A percentile compares a stretch with the other conserved stretches of the same genome.
Evolutionary conservation across 1,284 basidiomycete genomes (phyloP).

Genomic region (Termitomyces sp.): DNA sequence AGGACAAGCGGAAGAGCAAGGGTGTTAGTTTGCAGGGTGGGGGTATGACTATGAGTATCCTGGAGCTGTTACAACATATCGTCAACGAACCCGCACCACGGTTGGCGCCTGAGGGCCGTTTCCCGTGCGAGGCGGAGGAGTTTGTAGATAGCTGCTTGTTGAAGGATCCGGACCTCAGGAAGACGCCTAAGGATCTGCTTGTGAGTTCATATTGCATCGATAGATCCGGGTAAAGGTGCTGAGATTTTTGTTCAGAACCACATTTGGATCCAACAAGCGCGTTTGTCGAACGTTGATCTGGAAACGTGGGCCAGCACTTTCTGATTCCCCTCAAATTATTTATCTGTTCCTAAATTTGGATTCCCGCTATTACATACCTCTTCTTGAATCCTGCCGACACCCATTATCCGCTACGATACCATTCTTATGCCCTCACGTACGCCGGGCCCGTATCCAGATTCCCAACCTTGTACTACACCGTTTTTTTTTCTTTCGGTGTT

Average conservation of each 20-base stretch:
- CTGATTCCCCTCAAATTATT: slow-evolving; percentile 1
- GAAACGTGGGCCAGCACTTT: slow-evolving; percentile 22
- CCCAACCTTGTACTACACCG: not conserved
- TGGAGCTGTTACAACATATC: slow-evolving; percentile 96
- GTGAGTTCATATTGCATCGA: slow-evolving; percentile 9
- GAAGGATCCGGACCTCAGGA: slow-evolving; percentile 72
- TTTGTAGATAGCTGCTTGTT: slow-evolving; percentile 83
- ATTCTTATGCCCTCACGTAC: not conserved
- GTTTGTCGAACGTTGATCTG: slow-evolving; percentile 20
- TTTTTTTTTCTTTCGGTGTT: not conserved
- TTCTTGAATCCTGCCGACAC: not conserved
- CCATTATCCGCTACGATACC: not conserved
- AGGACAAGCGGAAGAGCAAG: slow-evolving; percentile 64
- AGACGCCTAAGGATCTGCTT: slow-evolving; percentile 28
- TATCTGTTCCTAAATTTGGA: not conserved
- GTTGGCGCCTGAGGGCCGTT: slow-evolving; percentile 67
- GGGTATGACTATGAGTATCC: slow-evolving; percentile 94
- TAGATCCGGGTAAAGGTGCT: not conserved
- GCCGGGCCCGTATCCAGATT: not conserved
- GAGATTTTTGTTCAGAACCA: slow-evolving; percentile 15
- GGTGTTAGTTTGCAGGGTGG: slow-evolving; percentile 89
- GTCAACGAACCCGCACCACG: slow-evolving; percentile 95
- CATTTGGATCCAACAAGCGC: slow-evolving; percentile 22
- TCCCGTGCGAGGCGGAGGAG: slow-evolving; percentile 65
- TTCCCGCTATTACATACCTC: not conserved